Conservation (phyloP, 2,329 filamentous ascomycete species). For the Polytolypa hystricis region DNA sequence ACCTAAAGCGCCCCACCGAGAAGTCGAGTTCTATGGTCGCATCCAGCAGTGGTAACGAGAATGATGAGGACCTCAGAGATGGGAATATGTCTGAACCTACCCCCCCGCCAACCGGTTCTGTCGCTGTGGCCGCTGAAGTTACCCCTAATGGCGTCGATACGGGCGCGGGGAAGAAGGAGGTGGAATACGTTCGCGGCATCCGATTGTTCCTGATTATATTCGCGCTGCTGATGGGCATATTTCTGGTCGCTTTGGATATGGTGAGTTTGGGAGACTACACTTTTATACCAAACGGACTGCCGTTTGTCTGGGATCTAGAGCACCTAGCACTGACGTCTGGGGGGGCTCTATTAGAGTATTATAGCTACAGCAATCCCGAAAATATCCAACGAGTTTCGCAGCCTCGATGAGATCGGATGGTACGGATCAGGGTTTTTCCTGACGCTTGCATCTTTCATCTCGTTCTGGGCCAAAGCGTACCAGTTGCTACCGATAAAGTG, state of each 20-base stretch:
- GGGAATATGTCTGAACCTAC: no score
- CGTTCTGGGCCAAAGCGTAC: conserved; percentile 32
- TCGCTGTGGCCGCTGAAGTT: no score
- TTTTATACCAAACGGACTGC: background rate
- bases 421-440: conserved; percentile 26
- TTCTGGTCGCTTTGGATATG: conserved; percentile 10
- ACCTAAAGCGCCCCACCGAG: no score
- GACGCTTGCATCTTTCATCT: conserved; percentile 19
- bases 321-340: background rate
- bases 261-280: no score
- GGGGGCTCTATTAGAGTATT: conserved; percentile 19
- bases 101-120: no score
- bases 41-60: no score
- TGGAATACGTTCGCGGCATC: conserved; percentile 17
- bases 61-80: no score
- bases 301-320: background rate
- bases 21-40: no score
- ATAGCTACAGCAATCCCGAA: conserved; percentile 25
- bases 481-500: conserved; percentile 30
- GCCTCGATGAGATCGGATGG: conserved; percentile 26
- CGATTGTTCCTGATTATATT: conserved; percentile 18
- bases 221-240: conserved; percentile 18
- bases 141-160: no score
- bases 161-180: no score
- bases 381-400: conserved; percentile 27